Conservation (phyloP, 495 filamentous ascomycete genomes). For the Penicillium ochrochloron region DNA sequence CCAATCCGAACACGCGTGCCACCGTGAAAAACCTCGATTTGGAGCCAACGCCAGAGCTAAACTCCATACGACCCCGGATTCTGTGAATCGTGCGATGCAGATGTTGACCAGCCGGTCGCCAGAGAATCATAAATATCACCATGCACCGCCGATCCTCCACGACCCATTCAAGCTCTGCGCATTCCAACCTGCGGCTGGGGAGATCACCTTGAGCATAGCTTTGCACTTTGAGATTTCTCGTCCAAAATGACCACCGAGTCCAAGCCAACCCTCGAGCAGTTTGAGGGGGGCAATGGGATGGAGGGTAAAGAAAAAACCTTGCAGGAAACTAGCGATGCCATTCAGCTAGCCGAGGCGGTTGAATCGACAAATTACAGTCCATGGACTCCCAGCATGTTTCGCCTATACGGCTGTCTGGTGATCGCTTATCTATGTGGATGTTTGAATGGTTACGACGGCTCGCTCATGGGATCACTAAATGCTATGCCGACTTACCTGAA, state of each 20-base stretch:
- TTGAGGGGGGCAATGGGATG: conserved; percentile 13
- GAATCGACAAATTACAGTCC: conserved; percentile 24
- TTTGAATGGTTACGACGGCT: conserved; percentile 57
- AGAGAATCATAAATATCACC: conserved; percentile 13
- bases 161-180: conserved; percentile 7
- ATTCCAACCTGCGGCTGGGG: conserved; percentile 5
- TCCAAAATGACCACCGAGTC: conserved; percentile 2
- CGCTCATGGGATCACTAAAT: conserved; percentile 50
- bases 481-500: conserved; percentile 40
- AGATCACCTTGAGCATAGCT: not conserved
- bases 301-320: conserved; percentile 2
- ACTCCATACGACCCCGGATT: conserved; percentile 13
- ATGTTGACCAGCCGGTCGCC: not conserved
- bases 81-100: not conserved
- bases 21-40: conserved; percentile 17
- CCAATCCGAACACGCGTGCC: conserved; percentile 7
- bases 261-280: conserved; percentile 12
- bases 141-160: conserved; percentile 11
- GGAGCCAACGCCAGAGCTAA: not conserved
- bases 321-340: conserved; percentile 15
- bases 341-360: conserved; percentile 16
- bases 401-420: conserved; percentile 25
- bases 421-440: conserved; percentile 30
- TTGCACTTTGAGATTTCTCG: not conserved
- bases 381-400: conserved; percentile 27